Conservation (phyloP, 768 basidiomycete genomes). For the Psilocybe cubensis region DNA sequence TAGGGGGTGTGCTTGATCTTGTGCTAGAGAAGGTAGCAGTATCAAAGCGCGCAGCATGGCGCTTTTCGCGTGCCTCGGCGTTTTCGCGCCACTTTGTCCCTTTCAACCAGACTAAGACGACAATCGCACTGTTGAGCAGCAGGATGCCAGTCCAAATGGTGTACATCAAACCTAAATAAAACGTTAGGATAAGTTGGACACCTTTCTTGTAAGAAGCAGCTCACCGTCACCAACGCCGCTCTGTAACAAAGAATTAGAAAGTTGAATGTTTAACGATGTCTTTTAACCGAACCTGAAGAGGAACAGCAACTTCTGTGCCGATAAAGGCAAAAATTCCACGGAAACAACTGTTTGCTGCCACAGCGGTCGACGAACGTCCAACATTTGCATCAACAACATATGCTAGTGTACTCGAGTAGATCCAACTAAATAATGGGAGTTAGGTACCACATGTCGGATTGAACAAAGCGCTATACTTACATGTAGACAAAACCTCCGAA, state of each 20-base stretch:
- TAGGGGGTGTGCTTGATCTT: not conserved
- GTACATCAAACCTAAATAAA: slow-evolving; percentile 59
- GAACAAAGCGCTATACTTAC: slow-evolving; percentile 41
- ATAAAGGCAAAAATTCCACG: slow-evolving; percentile 72
- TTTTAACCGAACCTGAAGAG: slow-evolving; percentile 56
- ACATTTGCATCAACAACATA: slow-evolving; percentile 88
- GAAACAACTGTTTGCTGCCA: slow-evolving; percentile 77
- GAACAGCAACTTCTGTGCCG: slow-evolving; percentile 73
- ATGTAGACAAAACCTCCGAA: slow-evolving; percentile 73
- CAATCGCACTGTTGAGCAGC: slow-evolving; percentile 52
- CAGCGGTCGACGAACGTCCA: slow-evolving; percentile 77
- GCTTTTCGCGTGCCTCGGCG: slow-evolving; percentile 46
- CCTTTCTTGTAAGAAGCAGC: not conserved
- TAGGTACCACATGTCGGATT: not conserved
- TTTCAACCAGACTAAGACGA: slow-evolving; percentile 63
- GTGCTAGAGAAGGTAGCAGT: slow-evolving; percentile 3
- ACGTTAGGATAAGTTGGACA: not conserved
- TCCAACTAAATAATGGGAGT: no score
- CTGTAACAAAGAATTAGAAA: slow-evolving; percentile 28
- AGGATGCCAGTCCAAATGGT: slow-evolving; percentile 62
- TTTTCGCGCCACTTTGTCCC: slow-evolving; percentile 62
- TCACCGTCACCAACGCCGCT: slow-evolving; percentile 75
- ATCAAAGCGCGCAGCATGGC: not conserved
- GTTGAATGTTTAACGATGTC: not conserved
- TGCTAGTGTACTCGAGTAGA: slow-evolving; percentile 55